Percentiles rank a stretch among this genome's conserved stretches.
Conservation (phyloP, 139 green algal species). For the Pycnococcus provasolii region DNA sequence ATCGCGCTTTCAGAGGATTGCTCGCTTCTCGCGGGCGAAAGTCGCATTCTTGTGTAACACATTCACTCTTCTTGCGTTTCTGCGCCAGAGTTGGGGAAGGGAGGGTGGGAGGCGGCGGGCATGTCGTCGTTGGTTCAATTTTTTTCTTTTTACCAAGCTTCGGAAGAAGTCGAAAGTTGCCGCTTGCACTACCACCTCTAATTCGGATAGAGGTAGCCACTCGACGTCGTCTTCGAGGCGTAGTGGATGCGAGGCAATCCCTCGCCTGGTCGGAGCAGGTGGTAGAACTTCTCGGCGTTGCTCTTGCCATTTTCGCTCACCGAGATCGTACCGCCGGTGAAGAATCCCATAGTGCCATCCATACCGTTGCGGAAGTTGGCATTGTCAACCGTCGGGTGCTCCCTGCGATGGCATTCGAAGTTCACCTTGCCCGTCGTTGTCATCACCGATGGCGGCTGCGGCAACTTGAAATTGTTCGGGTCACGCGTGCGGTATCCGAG, state of each 20-base stretch:
- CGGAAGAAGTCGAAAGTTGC: too few relatives aligned
- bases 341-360: conserved; percentile 47
- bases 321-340: conserved; percentile 27
- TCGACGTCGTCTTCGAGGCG: conserved; percentile 1
- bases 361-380: conserved; percentile 39
- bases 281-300: conserved; percentile 30
- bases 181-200: too few relatives aligned
- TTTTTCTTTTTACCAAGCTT: too few relatives aligned
- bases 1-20: too few relatives aligned
- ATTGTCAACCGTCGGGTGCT: conserved; percentile 16
- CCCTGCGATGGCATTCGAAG: conserved; percentile 11
- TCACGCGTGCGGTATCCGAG: conserved; percentile 33
- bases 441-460: conserved; percentile 29
- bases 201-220: too few relatives aligned
- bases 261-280: conserved; percentile 7
- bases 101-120: too few relatives aligned
- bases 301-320: conserved; percentile 37
- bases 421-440: conserved; percentile 39
- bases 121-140: too few relatives aligned
- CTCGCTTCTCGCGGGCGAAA: too few relatives aligned
- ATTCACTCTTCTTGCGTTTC: too few relatives aligned
- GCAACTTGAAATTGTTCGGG: conserved; percentile 15
- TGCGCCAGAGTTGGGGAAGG: too few relatives aligned
- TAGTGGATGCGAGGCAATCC: conserved; percentile 19
- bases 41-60: too few relatives aligned